Conservation (phyloP, 2,329 filamentous ascomycete species). For the Davidsoniella australis region DNA sequence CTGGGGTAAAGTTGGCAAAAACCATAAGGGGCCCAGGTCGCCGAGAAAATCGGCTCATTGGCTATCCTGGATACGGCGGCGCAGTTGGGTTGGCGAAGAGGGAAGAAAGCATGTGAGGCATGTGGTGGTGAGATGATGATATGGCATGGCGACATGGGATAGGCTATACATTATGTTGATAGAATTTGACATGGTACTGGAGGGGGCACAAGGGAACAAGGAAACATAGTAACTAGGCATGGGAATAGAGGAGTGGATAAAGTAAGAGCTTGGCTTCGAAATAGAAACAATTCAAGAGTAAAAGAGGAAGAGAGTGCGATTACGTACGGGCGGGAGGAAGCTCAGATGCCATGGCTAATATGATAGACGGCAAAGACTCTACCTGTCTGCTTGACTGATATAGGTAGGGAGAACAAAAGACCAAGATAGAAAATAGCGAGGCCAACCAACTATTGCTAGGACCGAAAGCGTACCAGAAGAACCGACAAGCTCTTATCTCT, state of each 20-base stretch:
- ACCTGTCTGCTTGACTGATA: neutral
- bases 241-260: neutral
- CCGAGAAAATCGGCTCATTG: too few species aligned
- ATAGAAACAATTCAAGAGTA: neutral
- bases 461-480: neutral
- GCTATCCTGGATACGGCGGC: too few species aligned
- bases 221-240: too few species aligned
- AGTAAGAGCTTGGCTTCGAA: neutral
- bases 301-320: neutral
- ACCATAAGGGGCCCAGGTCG: too few species aligned
- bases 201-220: too few species aligned
- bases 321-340: constrained; percentile 4
- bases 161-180: neutral
- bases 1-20: neutral
- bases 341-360: constrained; percentile 1
- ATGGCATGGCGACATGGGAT: neutral
- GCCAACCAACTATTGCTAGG: neutral
- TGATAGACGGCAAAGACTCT: neutral
- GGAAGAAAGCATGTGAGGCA: constrained; percentile 4
- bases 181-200: neutral
- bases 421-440: neutral
- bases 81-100: neutral
- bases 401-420: neutral
- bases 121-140: constrained; percentile 5
- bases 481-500: neutral